phyloP scores from a whole-genome alignment of 2,329 filamentous ascomycete species.

The Davidsoniella virescens region DNA sequence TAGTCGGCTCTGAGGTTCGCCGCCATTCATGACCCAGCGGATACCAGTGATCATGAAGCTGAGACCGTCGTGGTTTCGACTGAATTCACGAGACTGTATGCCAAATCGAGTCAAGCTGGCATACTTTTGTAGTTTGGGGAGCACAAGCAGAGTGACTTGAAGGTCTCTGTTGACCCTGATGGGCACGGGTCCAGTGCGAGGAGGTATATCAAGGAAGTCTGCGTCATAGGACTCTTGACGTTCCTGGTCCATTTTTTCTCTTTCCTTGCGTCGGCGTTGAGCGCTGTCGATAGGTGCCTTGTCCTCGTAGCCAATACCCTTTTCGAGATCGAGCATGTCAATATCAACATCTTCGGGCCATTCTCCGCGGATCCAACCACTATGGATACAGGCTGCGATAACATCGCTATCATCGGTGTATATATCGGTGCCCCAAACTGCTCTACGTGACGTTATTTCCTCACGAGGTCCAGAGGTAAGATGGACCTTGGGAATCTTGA shows the following conservation, averaged over 20 bases:
- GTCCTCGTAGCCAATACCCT: slow-evolving; percentile 16
- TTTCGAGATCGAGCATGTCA: slow-evolving; percentile 43
- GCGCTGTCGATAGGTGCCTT: neutral
- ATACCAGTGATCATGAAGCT: slow-evolving; percentile 74
- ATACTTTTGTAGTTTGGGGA: slow-evolving; percentile 68
- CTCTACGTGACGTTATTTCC: slow-evolving; percentile 65
- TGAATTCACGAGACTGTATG: slow-evolving; percentile 68
- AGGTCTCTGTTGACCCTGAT: slow-evolving; percentile 58
- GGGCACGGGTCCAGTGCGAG: slow-evolving; percentile 42
- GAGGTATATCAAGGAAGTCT: slow-evolving; percentile 35
- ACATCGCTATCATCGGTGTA: slow-evolving; percentile 95
- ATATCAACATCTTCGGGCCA: slow-evolving; percentile 67
- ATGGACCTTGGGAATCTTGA: slow-evolving; percentile 71
- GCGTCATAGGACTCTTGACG: slow-evolving; percentile 19
- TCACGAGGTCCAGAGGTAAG: slow-evolving; percentile 54
- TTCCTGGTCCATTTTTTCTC: slow-evolving; percentile 22
- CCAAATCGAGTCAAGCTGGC: slow-evolving; percentile 60
- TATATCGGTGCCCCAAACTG: slow-evolving; percentile 83
- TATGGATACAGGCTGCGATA: slow-evolving; percentile 81
- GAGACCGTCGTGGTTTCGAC: slow-evolving; percentile 63
- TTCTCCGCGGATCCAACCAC: slow-evolving; percentile 79
- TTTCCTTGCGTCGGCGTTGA: slow-evolving; percentile 17
- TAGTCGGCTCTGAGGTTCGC: slow-evolving; percentile 38
- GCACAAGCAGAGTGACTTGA: slow-evolving; percentile 71
- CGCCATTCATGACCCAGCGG: slow-evolving; percentile 71